Conservation (phyloP, 164 flowering plant genomes). For the Dillenia suffruticosa region DNA sequence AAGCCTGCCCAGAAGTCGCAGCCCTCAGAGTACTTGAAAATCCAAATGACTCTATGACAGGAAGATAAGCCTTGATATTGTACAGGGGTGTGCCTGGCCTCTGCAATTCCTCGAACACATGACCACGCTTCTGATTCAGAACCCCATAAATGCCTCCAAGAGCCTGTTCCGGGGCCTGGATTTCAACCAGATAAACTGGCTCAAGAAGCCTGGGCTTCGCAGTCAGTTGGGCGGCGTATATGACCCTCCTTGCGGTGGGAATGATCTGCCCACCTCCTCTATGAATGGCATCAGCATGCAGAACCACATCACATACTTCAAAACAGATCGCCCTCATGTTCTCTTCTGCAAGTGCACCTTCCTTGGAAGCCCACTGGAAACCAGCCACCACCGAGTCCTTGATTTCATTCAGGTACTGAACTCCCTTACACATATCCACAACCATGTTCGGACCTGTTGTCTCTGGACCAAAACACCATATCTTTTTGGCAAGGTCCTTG, state of each 20-base stretch:
- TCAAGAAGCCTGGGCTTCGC: conserved; percentile 31
- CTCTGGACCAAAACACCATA: conserved; percentile 36
- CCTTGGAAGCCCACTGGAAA: conserved; percentile 33
- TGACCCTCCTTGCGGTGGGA: conserved; percentile 26
- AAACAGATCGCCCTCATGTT: conserved; percentile 38
- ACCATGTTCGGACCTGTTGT: conserved; percentile 35
- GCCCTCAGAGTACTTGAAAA: conserved; percentile 43
- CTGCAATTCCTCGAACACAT: conserved; percentile 58
- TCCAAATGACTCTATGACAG: conserved; percentile 52
- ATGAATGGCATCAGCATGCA: conserved; percentile 32
- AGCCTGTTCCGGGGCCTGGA: conserved; percentile 42
- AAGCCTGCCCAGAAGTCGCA: conserved; percentile 58
- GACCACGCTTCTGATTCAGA: conserved; percentile 54
- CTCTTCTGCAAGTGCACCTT: conserved; percentile 33
- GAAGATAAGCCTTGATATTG: conserved; percentile 55
- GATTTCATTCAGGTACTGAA: conserved; percentile 32
- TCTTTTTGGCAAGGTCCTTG: conserved; percentile 32
- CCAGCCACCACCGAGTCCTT: conserved; percentile 32
- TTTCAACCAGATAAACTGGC: conserved; percentile 30
- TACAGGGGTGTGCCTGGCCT: conserved; percentile 63
- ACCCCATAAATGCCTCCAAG: conserved; percentile 57
- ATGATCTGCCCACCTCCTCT: conserved; percentile 33
- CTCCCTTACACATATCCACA: conserved; percentile 34
- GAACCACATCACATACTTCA: conserved; percentile 36
- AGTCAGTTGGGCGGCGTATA: conserved; percentile 29